phyloP scores from a whole-genome alignment of 2,329 filamentous ascomycete species.

The Xylaria arbuscula region DNA sequence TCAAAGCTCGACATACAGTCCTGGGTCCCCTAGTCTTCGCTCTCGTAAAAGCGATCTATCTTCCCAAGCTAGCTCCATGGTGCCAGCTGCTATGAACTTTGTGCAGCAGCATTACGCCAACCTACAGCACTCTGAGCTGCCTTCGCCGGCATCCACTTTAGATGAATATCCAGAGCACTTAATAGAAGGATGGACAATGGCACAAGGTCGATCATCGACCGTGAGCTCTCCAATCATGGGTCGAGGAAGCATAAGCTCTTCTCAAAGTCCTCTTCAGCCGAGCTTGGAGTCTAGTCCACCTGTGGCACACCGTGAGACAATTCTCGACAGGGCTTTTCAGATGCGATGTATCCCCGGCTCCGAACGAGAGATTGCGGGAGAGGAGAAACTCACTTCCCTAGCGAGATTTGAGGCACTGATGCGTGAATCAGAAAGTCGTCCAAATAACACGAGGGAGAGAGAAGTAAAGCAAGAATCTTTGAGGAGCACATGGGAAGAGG shows the following conservation, averaged over 20 bases:
- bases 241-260: slow-evolving; percentile 65
- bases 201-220: slow-evolving; percentile 68
- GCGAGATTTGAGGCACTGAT: slow-evolving; percentile 74
- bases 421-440: slow-evolving; percentile 67
- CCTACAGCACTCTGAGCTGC: slow-evolving; percentile 65
- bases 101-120: slow-evolving; percentile 62
- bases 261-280: slow-evolving; percentile 52
- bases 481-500: slow-evolving; percentile 64
- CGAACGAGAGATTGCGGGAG: slow-evolving; percentile 63
- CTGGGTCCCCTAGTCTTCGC: slow-evolving; percentile 69
- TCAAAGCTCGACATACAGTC: slow-evolving; percentile 63
- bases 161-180: slow-evolving; percentile 66
- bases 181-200: slow-evolving; percentile 70
- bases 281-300: slow-evolving; percentile 62
- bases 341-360: slow-evolving; percentile 71
- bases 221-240: slow-evolving; percentile 67
- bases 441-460: slow-evolving; percentile 53
- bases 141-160: slow-evolving; percentile 65
- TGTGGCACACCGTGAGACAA: slow-evolving; percentile 69
- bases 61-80: slow-evolving; percentile 64
- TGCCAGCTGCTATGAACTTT: slow-evolving; percentile 55
- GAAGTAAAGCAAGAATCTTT: slow-evolving; percentile 53
- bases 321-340: slow-evolving; percentile 74
- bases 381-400: slow-evolving; percentile 72
- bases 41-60: slow-evolving; percentile 73